phyloP scores from a whole-genome alignment of 2,329 filamentous ascomycete genomes.

The Xylaria polymorpha region DNA sequence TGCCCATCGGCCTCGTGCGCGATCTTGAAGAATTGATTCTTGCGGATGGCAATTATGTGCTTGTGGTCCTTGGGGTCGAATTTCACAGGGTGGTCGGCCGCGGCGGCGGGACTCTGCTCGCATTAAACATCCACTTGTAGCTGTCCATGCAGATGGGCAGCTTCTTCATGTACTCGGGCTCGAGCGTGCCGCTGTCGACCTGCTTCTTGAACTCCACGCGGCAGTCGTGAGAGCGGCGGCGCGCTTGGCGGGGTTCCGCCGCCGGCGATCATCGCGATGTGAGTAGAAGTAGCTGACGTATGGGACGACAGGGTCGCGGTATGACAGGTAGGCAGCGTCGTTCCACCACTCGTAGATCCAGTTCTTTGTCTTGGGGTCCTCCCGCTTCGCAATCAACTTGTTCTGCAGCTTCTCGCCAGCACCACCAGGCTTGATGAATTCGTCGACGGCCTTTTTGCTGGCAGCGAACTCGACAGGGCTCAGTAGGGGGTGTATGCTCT shows the following conservation, averaged over 20 bases:
- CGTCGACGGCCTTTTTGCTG: slow-evolving; percentile 85
- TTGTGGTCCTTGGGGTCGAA: slow-evolving; percentile 80
- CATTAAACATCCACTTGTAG: slow-evolving; percentile 99
- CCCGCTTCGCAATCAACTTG: slow-evolving; percentile 81
- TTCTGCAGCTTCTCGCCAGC: slow-evolving; percentile 87
- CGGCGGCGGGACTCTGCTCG: slow-evolving; percentile 82
- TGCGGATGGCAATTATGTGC: slow-evolving; percentile 89
- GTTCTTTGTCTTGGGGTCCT: slow-evolving; percentile 85
- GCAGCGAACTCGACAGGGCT: slow-evolving; percentile 74
- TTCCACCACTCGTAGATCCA: slow-evolving; percentile 99
- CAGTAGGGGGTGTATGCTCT: slow-evolving; percentile 80
- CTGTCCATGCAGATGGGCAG: slow-evolving; percentile 98
- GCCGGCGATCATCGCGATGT: slow-evolving; percentile 89
- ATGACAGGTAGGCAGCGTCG: slow-evolving; percentile 88
- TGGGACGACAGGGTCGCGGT: slow-evolving; percentile 94
- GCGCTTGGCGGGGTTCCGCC: slow-evolving; percentile 89
- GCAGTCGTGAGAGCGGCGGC: slow-evolving; percentile 90
- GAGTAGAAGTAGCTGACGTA: slow-evolving; percentile 99
- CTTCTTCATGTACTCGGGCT: slow-evolving; percentile 99
- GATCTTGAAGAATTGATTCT: slow-evolving; percentile 98
- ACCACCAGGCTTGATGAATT: slow-evolving; percentile 89
- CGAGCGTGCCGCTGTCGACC: slow-evolving; percentile 83
- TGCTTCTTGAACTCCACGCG: slow-evolving; percentile 90
- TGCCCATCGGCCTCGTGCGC: slow-evolving; percentile 82
- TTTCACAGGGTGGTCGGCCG: slow-evolving; percentile 85